Evolutionary conservation across 352 stramenopile genomes (phyloP).

Genomic region (Pythium aquatile): DNA sequence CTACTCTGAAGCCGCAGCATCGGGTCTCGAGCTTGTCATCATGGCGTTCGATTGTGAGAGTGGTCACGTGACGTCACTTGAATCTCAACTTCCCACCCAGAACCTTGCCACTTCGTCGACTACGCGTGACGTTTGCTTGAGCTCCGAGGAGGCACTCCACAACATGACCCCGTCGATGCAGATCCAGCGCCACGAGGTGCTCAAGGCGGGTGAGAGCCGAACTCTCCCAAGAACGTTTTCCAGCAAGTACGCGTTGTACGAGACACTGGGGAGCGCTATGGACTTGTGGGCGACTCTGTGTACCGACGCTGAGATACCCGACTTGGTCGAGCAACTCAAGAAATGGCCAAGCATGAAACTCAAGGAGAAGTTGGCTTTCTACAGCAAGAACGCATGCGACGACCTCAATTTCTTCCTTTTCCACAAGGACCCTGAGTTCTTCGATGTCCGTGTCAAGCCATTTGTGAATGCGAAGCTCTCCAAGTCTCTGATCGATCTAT

Average conservation of each 20-base stretch:
- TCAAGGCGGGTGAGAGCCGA: background rate
- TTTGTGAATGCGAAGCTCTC: conserved; percentile 14
- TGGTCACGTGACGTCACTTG: conserved; percentile 1
- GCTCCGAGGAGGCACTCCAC: conserved; percentile 6
- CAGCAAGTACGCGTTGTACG: conserved; percentile 22
- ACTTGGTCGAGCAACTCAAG: conserved; percentile 13
- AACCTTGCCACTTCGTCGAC: too few species aligned
- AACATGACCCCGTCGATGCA: conserved; percentile 5
- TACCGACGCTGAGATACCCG: background rate
- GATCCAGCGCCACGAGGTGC: conserved; percentile 17
- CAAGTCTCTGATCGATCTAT: conserved; percentile 18
- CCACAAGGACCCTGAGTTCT: conserved; percentile 19
- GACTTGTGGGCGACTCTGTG: conserved; percentile 24
- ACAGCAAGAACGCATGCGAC: conserved; percentile 16
- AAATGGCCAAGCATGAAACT: conserved; percentile 5
- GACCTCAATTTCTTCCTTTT: conserved; percentile 27
- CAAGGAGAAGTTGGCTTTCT: conserved; percentile 18
- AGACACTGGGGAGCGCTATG: conserved; percentile 16
- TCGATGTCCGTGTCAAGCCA: conserved; percentile 3
- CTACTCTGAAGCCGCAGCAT: background rate
- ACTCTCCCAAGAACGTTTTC: conserved; percentile 12
- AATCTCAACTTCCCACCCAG: conserved; percentile 1
- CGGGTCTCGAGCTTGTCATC: conserved; percentile 6
- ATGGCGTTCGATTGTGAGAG: conserved; percentile 3
- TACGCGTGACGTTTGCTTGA: conserved; percentile 12